A percentile compares a stretch with the other conserved stretches of the same genome.
Conservation (phyloP, 1,284 basidiomycete species). For the Pisolithus thermaeus region DNA sequence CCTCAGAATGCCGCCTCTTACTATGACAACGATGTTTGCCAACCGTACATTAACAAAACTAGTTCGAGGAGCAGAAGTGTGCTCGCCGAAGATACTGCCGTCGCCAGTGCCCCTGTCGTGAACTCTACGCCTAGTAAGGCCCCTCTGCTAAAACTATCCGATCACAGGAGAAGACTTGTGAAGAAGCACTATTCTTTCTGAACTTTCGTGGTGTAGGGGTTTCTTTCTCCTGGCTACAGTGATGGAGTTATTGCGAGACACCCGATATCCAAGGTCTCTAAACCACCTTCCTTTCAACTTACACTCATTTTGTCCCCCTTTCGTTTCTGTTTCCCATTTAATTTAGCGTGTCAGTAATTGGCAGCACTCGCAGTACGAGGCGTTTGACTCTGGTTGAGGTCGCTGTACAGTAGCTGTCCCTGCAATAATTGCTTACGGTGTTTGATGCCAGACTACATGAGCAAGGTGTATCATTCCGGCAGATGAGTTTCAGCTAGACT, state of each 20-base stretch:
- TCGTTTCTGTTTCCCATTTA: background rate
- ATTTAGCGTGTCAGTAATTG: background rate
- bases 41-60: slow-evolving; percentile 32
- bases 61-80: slow-evolving; percentile 4
- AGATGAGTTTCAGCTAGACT: too few relatives aligned
- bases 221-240: background rate
- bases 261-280: too few relatives aligned
- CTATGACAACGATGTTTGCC: slow-evolving; percentile 58
- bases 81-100: background rate
- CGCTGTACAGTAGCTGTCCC: too few relatives aligned
- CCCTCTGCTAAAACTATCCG: too few relatives aligned
- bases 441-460: too few relatives aligned
- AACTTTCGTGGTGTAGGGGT: background rate
- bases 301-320: background rate
- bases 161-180: background rate
- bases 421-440: too few relatives aligned
- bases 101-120: background rate
- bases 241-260: too few relatives aligned
- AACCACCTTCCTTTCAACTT: background rate
- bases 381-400: background rate
- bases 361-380: background rate
- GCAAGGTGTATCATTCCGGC: too few relatives aligned
- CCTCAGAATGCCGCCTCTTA: slow-evolving; percentile 55
- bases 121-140: background rate
- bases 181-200: background rate